Conservation (phyloP, 179 eudicot species). For the Spinacia oleracea region DNA sequence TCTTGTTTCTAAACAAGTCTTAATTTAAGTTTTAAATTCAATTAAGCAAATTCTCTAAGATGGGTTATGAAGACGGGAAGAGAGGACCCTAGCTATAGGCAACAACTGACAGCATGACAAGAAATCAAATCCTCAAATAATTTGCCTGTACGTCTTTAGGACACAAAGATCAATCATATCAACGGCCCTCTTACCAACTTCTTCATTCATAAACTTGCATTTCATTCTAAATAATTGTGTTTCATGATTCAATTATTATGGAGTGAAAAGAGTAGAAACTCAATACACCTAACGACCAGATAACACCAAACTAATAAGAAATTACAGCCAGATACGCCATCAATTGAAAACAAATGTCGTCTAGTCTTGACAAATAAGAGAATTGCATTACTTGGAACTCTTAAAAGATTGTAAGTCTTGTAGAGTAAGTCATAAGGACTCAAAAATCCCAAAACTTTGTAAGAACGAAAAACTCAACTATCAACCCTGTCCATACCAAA, state of each 20-base stretch:
- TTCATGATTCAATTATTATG: background rate
- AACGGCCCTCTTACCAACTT: constrained; percentile 26
- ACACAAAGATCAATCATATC: constrained; percentile 23
- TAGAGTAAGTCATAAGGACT: no score
- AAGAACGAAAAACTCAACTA: no score
- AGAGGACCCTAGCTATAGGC: constrained; percentile 19
- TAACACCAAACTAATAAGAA: background rate
- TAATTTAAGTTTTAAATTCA: background rate
- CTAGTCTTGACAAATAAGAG: background rate
- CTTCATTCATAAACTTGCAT: constrained; percentile 15
- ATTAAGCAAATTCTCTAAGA: background rate
- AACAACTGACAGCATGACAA: constrained; percentile 39
- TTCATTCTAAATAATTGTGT: background rate
- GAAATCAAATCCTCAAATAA: constrained; percentile 25
- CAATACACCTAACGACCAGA: background rate
- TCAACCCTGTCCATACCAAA: no score
- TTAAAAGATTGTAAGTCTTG: no score
- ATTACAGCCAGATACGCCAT: background rate
- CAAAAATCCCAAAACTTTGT: no score
- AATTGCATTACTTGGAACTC: no score
- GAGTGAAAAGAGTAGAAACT: background rate
- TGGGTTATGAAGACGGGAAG: background rate
- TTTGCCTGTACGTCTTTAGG: constrained; percentile 27
- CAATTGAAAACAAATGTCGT: background rate
- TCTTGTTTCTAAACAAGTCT: background rate